Evolutionary conservation across 225 moss, liverwort and hornwort genomes (phyloP).

Genomic region (Climacium dendroides): DNA sequence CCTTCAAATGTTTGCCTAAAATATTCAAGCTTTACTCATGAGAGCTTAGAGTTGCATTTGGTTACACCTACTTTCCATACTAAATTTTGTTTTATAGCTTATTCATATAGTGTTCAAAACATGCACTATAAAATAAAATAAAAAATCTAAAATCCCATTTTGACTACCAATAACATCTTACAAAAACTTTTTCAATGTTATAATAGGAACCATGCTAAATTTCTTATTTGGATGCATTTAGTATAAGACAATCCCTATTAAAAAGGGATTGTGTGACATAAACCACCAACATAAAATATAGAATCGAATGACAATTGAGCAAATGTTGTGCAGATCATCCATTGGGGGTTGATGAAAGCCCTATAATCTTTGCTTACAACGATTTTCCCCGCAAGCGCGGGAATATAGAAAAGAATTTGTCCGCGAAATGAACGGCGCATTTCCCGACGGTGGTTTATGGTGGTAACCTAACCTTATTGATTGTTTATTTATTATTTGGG

Average conservation of each 20-base stretch:
- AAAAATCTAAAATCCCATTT: neutral
- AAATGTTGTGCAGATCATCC: fast-evolving
- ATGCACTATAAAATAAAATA: fast-evolving
- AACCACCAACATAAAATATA: fast-evolving
- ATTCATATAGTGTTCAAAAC: fast-evolving
- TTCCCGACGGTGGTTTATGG: fast-evolving
- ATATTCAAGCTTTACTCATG: neutral
- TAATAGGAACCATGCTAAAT: neutral
- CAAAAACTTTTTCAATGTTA: fast-evolving
- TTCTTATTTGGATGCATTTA: neutral
- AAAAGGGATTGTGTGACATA: fast-evolving
- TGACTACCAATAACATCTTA: too few relatives aligned
- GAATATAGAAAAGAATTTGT: fast-evolving
- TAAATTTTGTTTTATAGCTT: too few relatives aligned
- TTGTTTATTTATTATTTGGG: neutral
- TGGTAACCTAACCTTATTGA: neutral
- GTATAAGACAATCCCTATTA: fast-evolving
- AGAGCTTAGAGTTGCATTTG: neutral
- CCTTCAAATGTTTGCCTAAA: neutral
- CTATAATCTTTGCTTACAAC: neutral
- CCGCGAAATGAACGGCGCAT: fast-evolving
- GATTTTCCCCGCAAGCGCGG: fast-evolving
- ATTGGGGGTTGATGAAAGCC: fast-evolving
- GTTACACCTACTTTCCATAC: neutral
- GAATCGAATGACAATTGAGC: neutral